Percentiles rank a stretch among this genome's conserved stretches.
Evolutionary conservation across 768 basidiomycete genomes (phyloP).

Genomic region (Porpolomopsis calyptriformis): DNA sequence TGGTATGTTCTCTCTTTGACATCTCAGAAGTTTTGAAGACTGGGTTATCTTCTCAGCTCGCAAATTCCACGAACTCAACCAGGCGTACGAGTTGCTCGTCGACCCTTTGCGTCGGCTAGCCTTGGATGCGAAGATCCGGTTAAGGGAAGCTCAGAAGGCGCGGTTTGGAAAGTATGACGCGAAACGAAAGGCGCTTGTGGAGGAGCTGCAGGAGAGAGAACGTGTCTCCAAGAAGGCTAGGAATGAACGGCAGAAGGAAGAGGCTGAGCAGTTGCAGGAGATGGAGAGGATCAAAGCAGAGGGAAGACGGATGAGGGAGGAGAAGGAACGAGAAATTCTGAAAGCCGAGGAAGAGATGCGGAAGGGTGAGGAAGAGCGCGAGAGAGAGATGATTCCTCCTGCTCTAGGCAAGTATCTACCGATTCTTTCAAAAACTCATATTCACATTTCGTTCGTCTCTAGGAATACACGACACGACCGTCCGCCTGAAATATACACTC

Average conservation of each 20-base stretch:
- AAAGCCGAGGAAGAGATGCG: conserved; percentile 33
- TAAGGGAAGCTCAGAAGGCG: conserved; percentile 56
- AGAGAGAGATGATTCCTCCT: conserved; percentile 41
- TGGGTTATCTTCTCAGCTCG: conserved; percentile 33
- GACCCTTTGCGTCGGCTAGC: conserved; percentile 72
- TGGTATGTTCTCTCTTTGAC: conserved; percentile 27
- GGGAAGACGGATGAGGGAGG: conserved; percentile 56
- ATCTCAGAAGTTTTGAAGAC: neutral
- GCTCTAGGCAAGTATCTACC: conserved; percentile 34
- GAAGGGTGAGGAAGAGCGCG: conserved; percentile 21
- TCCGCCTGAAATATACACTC: conserved; percentile 59
- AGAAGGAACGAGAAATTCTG: conserved; percentile 45
- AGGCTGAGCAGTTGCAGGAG: conserved; percentile 42
- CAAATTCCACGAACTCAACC: conserved; percentile 78
- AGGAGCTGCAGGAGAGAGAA: conserved; percentile 73
- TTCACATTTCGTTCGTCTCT: conserved; percentile 4
- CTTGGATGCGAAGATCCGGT: conserved; percentile 67
- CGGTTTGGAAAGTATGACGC: conserved; percentile 61
- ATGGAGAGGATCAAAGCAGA: conserved; percentile 69
- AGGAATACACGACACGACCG: conserved; percentile 65
- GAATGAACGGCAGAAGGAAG: conserved; percentile 50
- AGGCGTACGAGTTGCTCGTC: conserved; percentile 70
- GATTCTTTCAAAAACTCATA: neutral
- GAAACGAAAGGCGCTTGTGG: conserved; percentile 64
- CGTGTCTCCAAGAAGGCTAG: conserved; percentile 64